phyloP scores from a whole-genome alignment of 495 filamentous ascomycete genomes.

The Penicillium samsonianum region DNA sequence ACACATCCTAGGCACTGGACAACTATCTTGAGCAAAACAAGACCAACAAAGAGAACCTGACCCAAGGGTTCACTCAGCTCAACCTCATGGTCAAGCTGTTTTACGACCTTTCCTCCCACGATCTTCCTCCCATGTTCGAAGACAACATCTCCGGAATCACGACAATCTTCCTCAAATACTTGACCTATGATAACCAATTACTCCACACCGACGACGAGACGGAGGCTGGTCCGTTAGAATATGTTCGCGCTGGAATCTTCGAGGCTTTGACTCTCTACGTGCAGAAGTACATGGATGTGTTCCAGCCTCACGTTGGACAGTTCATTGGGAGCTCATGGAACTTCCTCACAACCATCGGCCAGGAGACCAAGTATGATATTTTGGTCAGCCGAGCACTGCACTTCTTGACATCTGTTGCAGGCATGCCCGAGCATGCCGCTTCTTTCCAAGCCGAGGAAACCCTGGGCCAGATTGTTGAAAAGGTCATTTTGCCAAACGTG shows the following conservation, averaged over 20 bases:
- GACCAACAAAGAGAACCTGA: constrained; percentile 68
- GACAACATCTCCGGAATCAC: constrained; percentile 76
- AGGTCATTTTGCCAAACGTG: constrained; percentile 92
- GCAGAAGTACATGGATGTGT: constrained; percentile 92
- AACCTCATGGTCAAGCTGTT: constrained; percentile 87
- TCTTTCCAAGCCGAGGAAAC: constrained; percentile 80
- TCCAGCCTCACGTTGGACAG: constrained; percentile 70
- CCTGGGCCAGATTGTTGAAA: constrained; percentile 82
- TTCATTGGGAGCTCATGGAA: constrained; percentile 91
- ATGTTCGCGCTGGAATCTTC: constrained; percentile 88
- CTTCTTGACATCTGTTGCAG: constrained; percentile 87
- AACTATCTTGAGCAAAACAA: constrained; percentile 72
- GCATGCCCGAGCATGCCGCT: constrained; percentile 71
- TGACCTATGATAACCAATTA: constrained; percentile 81
- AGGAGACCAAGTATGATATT: constrained; percentile 89
- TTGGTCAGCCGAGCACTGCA: constrained; percentile 92
- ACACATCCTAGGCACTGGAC: constrained; percentile 65
- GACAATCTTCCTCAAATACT: constrained; percentile 83
- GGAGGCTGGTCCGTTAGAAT: constrained; percentile 81
- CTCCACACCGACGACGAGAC: constrained; percentile 81
- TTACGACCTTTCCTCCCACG: constrained; percentile 94
- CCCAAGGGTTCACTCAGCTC: constrained; percentile 75
- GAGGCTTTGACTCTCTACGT: constrained; percentile 83
- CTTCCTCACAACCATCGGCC: constrained; percentile 79
- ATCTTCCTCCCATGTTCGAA: constrained; percentile 91